Conservation (phyloP, 371 early-diverging fungal species). For the Mucor piriformis region DNA sequence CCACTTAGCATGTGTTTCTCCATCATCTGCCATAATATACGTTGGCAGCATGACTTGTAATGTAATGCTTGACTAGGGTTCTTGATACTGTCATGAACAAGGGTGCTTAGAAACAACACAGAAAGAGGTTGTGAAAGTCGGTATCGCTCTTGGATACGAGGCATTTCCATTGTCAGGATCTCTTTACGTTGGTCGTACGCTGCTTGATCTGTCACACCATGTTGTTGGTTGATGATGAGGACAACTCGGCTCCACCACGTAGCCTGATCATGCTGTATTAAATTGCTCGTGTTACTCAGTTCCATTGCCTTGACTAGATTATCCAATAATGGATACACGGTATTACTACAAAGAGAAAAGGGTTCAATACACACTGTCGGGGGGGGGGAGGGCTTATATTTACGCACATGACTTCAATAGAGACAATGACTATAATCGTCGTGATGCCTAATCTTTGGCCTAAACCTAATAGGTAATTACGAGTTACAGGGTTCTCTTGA, state of each 20-base stretch:
- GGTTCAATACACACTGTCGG: neutral
- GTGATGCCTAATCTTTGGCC: slow-evolving; percentile 27
- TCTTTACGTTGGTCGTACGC: slow-evolving; percentile 7
- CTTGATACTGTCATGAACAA: slow-evolving; percentile 1
- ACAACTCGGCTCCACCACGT: slow-evolving; percentile 28
- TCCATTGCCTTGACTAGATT: slow-evolving; percentile 13
- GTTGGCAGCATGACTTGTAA: slow-evolving; percentile 15
- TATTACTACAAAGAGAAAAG: neutral
- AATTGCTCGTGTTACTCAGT: neutral
- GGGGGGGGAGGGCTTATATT: neutral
- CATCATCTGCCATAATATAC: slow-evolving; percentile 29
- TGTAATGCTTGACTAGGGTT: neutral
- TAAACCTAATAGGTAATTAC: slow-evolving; percentile 14
- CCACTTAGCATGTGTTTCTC: slow-evolving; percentile 17
- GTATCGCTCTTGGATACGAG: slow-evolving; percentile 18
- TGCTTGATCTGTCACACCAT: slow-evolving; percentile 4
- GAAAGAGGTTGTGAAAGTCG: slow-evolving; percentile 14
- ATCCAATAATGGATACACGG: slow-evolving; percentile 11
- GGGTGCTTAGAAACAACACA: slow-evolving; percentile 15
- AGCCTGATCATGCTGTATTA: neutral
- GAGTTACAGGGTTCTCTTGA: slow-evolving; percentile 1
- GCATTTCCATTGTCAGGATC: slow-evolving; percentile 15
- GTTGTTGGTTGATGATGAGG: slow-evolving; percentile 21
- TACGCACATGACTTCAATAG: slow-evolving; percentile 23
- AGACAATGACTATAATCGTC: slow-evolving; percentile 15